These are phyloP conservation scores for Arthrinium puccinioides DNA, from an alignment of 2,329 filamentous ascomycete genomes.

Conservation along the genomic window DNA sequence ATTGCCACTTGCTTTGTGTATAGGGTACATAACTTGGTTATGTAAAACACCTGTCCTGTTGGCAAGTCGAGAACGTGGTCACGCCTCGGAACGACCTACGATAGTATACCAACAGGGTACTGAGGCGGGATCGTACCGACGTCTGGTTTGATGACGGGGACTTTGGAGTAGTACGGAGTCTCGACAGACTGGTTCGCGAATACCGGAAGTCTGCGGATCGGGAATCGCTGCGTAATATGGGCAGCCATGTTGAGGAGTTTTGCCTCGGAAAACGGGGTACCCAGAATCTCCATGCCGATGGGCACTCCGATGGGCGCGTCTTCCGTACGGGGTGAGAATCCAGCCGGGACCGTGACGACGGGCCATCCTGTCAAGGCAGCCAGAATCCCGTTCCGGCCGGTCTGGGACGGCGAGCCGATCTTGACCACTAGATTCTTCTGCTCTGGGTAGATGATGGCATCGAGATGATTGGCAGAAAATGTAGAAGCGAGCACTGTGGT, in stretches of 20 bases:
- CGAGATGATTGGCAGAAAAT: constrained; percentile 40
- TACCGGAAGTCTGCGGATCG: constrained; percentile 36
- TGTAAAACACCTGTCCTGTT: too few relatives aligned
- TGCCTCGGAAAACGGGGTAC: constrained; percentile 46
- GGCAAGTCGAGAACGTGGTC: too few relatives aligned
- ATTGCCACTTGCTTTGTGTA: too few relatives aligned
- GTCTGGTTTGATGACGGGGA: constrained; percentile 38
- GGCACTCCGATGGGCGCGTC: constrained; percentile 51
- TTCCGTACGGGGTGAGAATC: constrained; percentile 39
- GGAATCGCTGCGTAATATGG: constrained; percentile 36
- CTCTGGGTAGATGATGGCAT: constrained; percentile 57
- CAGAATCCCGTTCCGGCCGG: constrained; percentile 43
- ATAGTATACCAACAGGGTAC: constrained; percentile 40
- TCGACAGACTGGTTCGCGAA: constrained; percentile 34
- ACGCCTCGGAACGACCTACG: too few relatives aligned
- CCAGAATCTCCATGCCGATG: constrained; percentile 58
- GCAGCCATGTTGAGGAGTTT: constrained; percentile 47
- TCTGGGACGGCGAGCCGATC: constrained; percentile 47
- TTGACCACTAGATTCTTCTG: constrained; percentile 57
- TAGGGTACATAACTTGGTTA: too few relatives aligned
- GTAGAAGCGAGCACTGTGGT: constrained; percentile 41
- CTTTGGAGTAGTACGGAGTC: constrained; percentile 27
- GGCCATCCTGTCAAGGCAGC: constrained; percentile 32
- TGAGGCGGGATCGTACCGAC: constrained; percentile 28
- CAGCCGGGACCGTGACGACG: constrained; percentile 40